A percentile compares a stretch with the other conserved stretches of the same genome.
These are phyloP conservation scores for Xerocomus brunneocitrinus DNA, from an alignment of 768 basidiomycete genomes.

Conservation along the genomic window DNA sequence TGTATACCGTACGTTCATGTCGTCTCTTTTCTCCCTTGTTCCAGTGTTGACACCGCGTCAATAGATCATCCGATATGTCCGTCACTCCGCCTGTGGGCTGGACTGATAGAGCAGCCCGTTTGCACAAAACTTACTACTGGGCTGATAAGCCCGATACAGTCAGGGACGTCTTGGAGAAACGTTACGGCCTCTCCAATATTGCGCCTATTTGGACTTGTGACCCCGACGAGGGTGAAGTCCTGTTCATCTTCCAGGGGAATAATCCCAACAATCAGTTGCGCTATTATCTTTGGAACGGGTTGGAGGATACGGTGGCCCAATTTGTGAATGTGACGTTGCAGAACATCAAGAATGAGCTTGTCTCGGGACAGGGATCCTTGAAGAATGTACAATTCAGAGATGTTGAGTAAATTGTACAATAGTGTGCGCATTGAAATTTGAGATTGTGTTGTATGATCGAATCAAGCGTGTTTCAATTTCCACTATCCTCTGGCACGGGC, in stretches of 20 bases:
- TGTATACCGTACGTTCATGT: background rate
- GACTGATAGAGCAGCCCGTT: background rate
- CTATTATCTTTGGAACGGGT: too few species aligned
- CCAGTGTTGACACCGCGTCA: background rate
- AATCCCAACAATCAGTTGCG: background rate
- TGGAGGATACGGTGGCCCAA: too few species aligned
- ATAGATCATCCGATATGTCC: background rate
- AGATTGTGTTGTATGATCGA: too few species aligned
- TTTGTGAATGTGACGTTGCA: too few species aligned
- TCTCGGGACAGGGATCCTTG: too few species aligned
- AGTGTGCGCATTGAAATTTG: too few species aligned
- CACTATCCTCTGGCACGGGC: too few species aligned
- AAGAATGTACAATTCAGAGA: too few species aligned
- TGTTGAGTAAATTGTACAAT: too few species aligned
- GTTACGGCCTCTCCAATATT: background rate
- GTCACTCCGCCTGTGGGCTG: background rate
- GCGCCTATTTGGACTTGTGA: background rate
- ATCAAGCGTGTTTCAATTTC: too few species aligned
- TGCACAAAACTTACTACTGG: background rate
- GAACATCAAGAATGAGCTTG: too few species aligned
- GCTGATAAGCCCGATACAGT: background rate
- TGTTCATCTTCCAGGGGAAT: constrained; percentile 3
- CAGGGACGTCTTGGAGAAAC: background rate
- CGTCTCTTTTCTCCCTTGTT: background rate
- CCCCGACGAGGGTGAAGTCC: background rate